Conservation (phyloP, 768 basidiomycete species). For the Mycena sanguinolenta region DNA sequence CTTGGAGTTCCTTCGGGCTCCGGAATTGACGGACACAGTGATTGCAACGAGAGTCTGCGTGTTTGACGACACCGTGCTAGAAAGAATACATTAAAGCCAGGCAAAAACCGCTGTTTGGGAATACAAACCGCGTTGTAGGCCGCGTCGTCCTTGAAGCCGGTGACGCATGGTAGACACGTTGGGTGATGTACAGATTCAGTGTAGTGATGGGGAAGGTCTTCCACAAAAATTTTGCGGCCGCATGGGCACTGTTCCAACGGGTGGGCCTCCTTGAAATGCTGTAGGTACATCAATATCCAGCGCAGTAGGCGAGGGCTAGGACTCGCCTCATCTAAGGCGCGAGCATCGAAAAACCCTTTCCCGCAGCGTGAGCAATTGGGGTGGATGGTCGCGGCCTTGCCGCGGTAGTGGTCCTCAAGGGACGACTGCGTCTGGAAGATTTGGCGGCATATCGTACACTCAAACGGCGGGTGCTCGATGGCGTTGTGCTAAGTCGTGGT, state of each 20-base stretch:
- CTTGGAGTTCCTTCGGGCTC: constrained; percentile 49
- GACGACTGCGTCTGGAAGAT: constrained; percentile 50
- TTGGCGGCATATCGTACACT: not conserved
- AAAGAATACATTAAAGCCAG: constrained; percentile 20
- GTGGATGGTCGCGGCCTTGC: constrained; percentile 53
- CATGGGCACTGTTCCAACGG: constrained; percentile 7
- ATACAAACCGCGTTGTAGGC: constrained; percentile 46
- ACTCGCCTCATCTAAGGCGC: constrained; percentile 50
- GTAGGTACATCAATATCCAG: not conserved
- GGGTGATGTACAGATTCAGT: constrained; percentile 54
- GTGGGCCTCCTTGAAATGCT: constrained; percentile 17
- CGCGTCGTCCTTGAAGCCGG: constrained; percentile 50
- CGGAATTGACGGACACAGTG: constrained; percentile 58
- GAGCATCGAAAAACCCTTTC: constrained; percentile 54
- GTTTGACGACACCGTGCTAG: constrained; percentile 53
- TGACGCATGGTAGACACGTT: constrained; percentile 47
- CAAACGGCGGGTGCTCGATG: not conserved
- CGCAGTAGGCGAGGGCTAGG: not conserved
- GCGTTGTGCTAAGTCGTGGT: constrained; percentile 9
- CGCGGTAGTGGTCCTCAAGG: constrained; percentile 62
- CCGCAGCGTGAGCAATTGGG: constrained; percentile 62
- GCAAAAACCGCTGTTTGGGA: constrained; percentile 33
- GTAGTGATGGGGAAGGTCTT: constrained; percentile 57
- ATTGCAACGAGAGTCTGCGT: constrained; percentile 52
- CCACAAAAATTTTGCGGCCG: constrained; percentile 44